Base-by-base conservation (phyloP, 2,329 filamentous ascomycete genomes). In the Nemania bipapillata region DNA sequence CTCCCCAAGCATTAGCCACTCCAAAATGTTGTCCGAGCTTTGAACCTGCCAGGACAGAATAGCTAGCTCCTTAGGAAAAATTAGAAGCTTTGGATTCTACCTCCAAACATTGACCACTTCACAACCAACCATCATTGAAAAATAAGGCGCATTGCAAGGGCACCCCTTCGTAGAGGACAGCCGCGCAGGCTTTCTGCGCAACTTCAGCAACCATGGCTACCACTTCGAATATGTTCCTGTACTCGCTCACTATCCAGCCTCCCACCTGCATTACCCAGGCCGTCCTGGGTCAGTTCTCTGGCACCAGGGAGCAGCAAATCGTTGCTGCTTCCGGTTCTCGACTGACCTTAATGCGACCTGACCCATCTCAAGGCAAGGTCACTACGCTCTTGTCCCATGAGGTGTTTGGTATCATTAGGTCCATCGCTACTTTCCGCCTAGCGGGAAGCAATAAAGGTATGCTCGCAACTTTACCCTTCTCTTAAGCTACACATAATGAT, bases 171-270 rank as follows among this genome's bases (percentile, higher is more conserved):
- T 63, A 74, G 69, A 67, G 62, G 60, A 62, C 61, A 70, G 77
- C 75, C 73, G 76, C 76, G 77, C 77, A 77, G 75, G 75, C 71
- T 75, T 73, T 73, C 75, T 77, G 77, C 76, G 76, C 74, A 75
- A 49, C 52, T 65, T 32, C 59, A 69, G 63, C 54, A 49, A 86
- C 79, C 79, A 98, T 98, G 96, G 95, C 96, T 85, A 97, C 94
- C 80, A 97, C 95, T 70, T 97, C 94, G 74, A 95, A 95, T 81
- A 97, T 97, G 93, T 97, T 97, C 81, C 90, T 99, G 84, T 99
- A 99, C 85, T 96, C 93, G 77, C 87, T 99, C 84, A 98, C 96
- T 75, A 91, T 99, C 78, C 94, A 97, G 83, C 91, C 93, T 75
- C 93, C 96, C 37, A 94, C 94, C 74, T 92, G 93, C 68, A 90